Base-by-base conservation (phyloP, 768 basidiomycete species). In the Coprinopsis marcescibilis region DNA sequence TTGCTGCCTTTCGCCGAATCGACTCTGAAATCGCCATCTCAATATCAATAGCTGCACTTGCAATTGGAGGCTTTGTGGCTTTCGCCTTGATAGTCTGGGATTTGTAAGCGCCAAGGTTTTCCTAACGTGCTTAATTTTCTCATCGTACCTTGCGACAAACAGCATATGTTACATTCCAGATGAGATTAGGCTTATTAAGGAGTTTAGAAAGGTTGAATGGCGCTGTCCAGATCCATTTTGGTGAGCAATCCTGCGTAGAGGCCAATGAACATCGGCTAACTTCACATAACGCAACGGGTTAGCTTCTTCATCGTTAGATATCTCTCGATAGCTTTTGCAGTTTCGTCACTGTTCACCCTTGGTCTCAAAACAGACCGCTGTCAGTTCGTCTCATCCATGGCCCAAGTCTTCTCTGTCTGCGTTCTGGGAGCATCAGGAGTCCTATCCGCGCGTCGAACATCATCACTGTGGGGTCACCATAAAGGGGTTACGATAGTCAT, bases 41-140 rank as follows among this genome's bases (percentile, higher is more conserved):
- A 33, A 21, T n/a, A n/a, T n/a, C n/a, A n/a, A 3, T 24, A 49
- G 48, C 38, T 7, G 48, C 48, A 13, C 48, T 49, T 15, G 33
- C 48, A 1, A 49, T 49, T 12, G 48, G 41, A 49, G 48, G 48
- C 12, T 49, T 49, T 17, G 48, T 49, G 17, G 25, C 48, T 3
- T 49, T 44, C 30, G 43, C 48, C 13, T 39, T 49, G 48, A 34
- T 49, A n/a, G 36, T 44, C 20, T 49, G 48, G 48, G 48, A 49
- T 25, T 49, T 44, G 48, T 49, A 37, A 17, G 48, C 3, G 13
- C 35, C 17, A 11, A 11, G 25, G 15, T 13, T 36, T 13, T 19
- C 35, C 35, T 6, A 17, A 36, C 15, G 7, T 13, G 12, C 12
- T 10, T 7, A 13, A 8, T 7, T 17, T 36, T 7, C 17, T 11